Evolutionary conservation across 148 eudicot genomes (phyloP), one percentile per base, ranked within the genome.

Genomic region (Salicornia ramosissima): DNA sequence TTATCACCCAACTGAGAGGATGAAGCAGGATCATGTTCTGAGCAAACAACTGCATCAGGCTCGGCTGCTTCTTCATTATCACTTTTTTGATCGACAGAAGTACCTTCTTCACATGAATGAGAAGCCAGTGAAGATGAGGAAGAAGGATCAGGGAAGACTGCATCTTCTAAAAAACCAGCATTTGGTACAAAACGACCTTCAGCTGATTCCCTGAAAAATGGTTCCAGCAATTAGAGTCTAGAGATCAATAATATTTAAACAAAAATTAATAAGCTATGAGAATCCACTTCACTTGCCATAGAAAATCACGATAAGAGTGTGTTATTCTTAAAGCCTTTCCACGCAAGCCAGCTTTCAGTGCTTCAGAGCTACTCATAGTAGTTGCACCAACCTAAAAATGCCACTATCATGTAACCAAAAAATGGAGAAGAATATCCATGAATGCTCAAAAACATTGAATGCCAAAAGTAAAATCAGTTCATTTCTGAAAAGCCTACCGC

Each of bases 281-380:
- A 73, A 53, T 34, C 31, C 31, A 34, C 16, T 39, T 57, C 51
- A 77, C 78, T 76, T 86, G 80, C 97, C 97, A 91, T 71, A 91
- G 96, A 56, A 79, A 77, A 71, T 91, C 97, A 28, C 75, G 79
- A 72, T 87, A 91, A 72, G 78, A 80, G 70, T 91, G 97, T 69
- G 77, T 62, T 71, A 91, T 84, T 78, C 78, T 83, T 72, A 91
- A 77, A 49, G 96, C 97, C 83, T 91, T 91, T 74, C 97, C 97
- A 61, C 96, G 96, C 72, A 89, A 71, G 65, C 96, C 92, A 80
- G 97, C 97, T 80, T 84, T 87, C 51, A 80, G 49, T 69, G 96
- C 97, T 75, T 89, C 90, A 16, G 83, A 47, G 72, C 96, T 89
- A 73, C 90, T 89, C 87, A 89, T 79, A 73, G 84, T 76, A 51